Percentiles rank a stretch among this genome's conserved stretches.
phyloP scores from a whole-genome alignment of 257 asterid genomes.

The Petrea volubilis region DNA sequence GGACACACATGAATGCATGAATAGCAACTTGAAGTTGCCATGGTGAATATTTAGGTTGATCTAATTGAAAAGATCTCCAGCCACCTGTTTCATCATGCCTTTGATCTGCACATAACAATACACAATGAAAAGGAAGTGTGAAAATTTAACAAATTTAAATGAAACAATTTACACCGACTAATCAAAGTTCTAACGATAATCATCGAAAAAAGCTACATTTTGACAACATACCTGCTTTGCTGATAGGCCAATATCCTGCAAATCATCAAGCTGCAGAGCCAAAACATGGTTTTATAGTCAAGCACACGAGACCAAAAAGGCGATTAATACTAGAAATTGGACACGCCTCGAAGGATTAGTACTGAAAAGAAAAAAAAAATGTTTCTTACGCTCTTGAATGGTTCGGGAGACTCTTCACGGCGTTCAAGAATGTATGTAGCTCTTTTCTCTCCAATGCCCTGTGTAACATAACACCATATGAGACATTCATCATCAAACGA shows the following conservation, averaged over 20 bases:
- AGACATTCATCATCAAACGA: background rate
- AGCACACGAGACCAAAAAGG: background rate
- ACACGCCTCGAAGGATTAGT: background rate
- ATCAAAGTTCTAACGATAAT: background rate
- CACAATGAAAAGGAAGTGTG: background rate
- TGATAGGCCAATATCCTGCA: conserved; percentile 78
- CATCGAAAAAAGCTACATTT: background rate
- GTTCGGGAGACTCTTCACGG: conserved; percentile 78
- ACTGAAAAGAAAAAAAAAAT: background rate
- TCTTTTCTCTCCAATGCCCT: conserved; percentile 95
- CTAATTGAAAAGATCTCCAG: conserved; percentile 57
- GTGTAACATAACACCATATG: conserved; percentile 4
- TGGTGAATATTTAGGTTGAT: background rate
- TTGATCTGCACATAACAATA: conserved; percentile 46
- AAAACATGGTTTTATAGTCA: background rate
- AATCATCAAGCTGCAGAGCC: conserved; percentile 72
- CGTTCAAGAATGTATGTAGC: conserved; percentile 69
- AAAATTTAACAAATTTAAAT: background rate
- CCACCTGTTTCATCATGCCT: conserved; percentile 70
- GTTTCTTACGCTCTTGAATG: conserved; percentile 68
- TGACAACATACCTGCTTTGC: conserved; percentile 60
- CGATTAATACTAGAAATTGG: background rate
- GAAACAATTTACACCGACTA: background rate
- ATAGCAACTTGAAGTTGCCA: conserved; percentile 34
- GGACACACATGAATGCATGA: background rate